Conservation (phyloP, 106 monocot genomes). For the Xerophyta viscosa region DNA sequence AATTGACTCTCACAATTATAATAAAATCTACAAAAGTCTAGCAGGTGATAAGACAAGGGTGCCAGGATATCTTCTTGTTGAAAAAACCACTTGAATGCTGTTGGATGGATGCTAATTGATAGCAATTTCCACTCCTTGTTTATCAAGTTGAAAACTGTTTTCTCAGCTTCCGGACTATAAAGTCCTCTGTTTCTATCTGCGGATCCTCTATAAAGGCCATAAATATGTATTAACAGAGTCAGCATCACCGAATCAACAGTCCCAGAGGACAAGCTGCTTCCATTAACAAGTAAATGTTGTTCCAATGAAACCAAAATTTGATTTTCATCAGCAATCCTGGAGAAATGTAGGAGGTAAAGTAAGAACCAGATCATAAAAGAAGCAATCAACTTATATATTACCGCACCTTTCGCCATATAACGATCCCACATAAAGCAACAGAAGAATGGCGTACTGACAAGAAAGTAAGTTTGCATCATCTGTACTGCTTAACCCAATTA, state of each 20-base stretch:
- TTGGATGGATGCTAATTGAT: slow-evolving; percentile 50
- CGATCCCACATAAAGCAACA: slow-evolving; percentile 55
- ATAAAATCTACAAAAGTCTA: slow-evolving; percentile 61
- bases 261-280: slow-evolving; percentile 30
- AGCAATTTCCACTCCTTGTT: slow-evolving; percentile 65
- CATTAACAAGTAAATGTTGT: slow-evolving; percentile 77
- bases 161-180: slow-evolving; percentile 80
- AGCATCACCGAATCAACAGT: slow-evolving; percentile 38
- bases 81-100: slow-evolving; percentile 77
- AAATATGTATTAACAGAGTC: slow-evolving; percentile 64
- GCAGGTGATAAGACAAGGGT: slow-evolving; percentile 43
- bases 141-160: slow-evolving; percentile 47
- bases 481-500: slow-evolving; percentile 58
- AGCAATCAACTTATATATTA: slow-evolving; percentile 1
- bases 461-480: slow-evolving; percentile 40
- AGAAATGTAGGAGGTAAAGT: not conserved
- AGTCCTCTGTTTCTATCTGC: slow-evolving; percentile 3
- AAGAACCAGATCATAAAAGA: not conserved
- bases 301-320: slow-evolving; percentile 80
- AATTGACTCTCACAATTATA: slow-evolving; percentile 20
- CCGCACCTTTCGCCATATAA: slow-evolving; percentile 74
- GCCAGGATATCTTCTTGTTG: slow-evolving; percentile 43
- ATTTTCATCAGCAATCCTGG: slow-evolving; percentile 61
- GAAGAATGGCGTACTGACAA: slow-evolving; percentile 66
- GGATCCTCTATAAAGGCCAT: slow-evolving; percentile 49